Evolutionary conservation across 352 stramenopile species (phyloP), one percentile per base, ranked within the genome.

Genomic region (Pythium insidiosum): DNA sequence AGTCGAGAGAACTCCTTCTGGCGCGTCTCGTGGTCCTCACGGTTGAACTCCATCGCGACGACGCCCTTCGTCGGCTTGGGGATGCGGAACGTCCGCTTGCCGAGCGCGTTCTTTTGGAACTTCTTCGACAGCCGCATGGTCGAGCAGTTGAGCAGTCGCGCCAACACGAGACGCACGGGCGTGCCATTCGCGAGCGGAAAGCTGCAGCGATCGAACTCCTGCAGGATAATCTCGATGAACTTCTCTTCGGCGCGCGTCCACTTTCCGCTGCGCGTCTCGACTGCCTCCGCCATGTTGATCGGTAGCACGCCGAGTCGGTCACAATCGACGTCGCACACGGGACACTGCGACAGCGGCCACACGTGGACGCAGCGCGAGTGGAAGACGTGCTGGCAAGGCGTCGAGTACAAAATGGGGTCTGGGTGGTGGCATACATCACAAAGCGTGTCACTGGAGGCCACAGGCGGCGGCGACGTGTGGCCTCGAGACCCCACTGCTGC

Each of bases 121-220:
- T 93, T 93, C 54, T 93, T 93, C 13, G 80, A 93, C 23, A 93
- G 54, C 19, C 80, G 66, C 80, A 93, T 93, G n/a, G 80, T 88
- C 40, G 77, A 90, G 56, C 80, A 93, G 54, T 93, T 93, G 40
- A 93, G 80, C 52, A 93, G 63, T 58, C 83, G 88, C 25, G 80
- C 77, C 11, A 93, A 62, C 49, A 88, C 77, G 16, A 93, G 61
- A 1, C 80, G 80, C 49, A 93, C 81, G 30, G 80, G 80, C 18
- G 80, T 93, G 50, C 80, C 80, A 46, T 93, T 83, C 6, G 77
- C 79, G 18, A 93, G 66, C 18, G 80, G 77, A 23, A 93, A 64
- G 22, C 65, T 68, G 49, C 68, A 75, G 26, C 76, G 68, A 50
- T 90, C 75, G 38, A 93, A 93, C 59, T 93, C 80, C 30, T 76